phyloP scores from a whole-genome alignment of 2,329 filamentous ascomycete genomes.

The Aspergillus persii region DNA sequence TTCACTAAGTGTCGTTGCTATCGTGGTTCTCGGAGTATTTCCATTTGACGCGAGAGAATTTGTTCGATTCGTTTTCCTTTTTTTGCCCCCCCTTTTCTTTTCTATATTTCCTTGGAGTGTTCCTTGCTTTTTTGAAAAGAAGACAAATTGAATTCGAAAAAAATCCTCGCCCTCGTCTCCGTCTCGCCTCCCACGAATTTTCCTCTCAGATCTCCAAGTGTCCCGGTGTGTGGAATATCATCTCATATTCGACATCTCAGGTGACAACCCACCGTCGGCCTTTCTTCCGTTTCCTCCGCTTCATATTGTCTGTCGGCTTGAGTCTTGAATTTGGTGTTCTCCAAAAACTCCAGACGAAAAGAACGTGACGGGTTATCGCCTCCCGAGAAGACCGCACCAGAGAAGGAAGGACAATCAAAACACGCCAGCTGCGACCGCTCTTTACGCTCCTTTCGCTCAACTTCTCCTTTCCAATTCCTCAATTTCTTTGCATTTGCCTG shows the following conservation, averaged over 20 bases:
- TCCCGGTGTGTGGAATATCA: neutral
- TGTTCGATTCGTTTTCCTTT: conserved; percentile 16
- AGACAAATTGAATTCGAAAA: conserved; percentile 7
- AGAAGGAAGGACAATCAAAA: conserved; percentile 17
- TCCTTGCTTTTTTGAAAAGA: neutral
- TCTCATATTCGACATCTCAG: neutral
- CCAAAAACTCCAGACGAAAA: neutral
- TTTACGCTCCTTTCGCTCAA: conserved; percentile 18
- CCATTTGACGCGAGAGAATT: conserved; percentile 26
- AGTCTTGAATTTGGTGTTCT: neutral
- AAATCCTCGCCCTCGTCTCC: conserved; percentile 8
- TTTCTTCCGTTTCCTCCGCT: neutral
- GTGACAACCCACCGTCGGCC: neutral
- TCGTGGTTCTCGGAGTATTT: conserved; percentile 24
- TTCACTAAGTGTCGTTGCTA: conserved; percentile 52
- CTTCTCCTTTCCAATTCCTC: conserved; percentile 14
- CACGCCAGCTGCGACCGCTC: conserved; percentile 21
- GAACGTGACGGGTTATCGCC: conserved; percentile 7
- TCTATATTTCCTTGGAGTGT: neutral
- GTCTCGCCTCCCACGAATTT: conserved; percentile 8
- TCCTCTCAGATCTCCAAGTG: conserved; percentile 5
- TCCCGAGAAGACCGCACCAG: conserved; percentile 8
- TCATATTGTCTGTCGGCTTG: neutral
- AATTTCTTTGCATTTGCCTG: conserved; percentile 6
- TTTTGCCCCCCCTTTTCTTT: conserved; percentile 13